A percentile compares a stretch with the other conserved stretches of the same genome.
phyloP scores from a whole-genome alignment of 2,329 filamentous ascomycete species.

The Calonectria naviculata region DNA sequence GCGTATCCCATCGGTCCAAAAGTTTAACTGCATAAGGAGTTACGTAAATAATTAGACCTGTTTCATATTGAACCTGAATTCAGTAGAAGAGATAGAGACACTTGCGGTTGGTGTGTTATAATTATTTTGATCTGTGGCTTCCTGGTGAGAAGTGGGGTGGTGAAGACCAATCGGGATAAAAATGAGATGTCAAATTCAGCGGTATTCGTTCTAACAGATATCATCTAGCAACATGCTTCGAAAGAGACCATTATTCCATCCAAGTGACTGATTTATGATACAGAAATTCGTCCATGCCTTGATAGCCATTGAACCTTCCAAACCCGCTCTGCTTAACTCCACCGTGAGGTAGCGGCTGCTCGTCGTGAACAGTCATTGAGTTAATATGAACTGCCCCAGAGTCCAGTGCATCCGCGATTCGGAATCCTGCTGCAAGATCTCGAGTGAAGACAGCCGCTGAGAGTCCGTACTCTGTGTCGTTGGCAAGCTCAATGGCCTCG shows the following conservation, averaged over 20 bases:
- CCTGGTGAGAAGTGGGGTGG: no score
- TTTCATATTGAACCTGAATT: no score
- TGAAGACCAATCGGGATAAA: no score
- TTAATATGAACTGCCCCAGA: slow-evolving; percentile 74
- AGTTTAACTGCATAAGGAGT: no score
- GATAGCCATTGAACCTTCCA: slow-evolving; percentile 62
- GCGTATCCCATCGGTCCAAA: no score
- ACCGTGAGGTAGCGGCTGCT: slow-evolving; percentile 69
- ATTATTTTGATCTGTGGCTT: no score
- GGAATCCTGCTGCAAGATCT: slow-evolving; percentile 66
- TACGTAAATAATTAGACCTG: no score
- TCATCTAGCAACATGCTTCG: background rate
- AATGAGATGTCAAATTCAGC: no score
- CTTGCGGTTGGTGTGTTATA: no score
- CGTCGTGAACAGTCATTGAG: slow-evolving; percentile 71
- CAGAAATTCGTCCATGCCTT: slow-evolving; percentile 38
- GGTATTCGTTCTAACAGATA: no score
- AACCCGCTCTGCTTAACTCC: slow-evolving; percentile 71
- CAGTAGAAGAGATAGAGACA: no score
- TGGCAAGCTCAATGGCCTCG: slow-evolving; percentile 78
- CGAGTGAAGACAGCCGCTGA: slow-evolving; percentile 75
- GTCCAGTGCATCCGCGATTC: slow-evolving; percentile 69
- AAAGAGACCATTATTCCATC: slow-evolving; percentile 4
- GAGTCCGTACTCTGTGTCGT: slow-evolving; percentile 83
- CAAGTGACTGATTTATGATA: slow-evolving; percentile 37